Evolutionary conservation across 2,329 filamentous ascomycete species (phyloP).

Genomic region (Clarireedia homoeocarpa): DNA sequence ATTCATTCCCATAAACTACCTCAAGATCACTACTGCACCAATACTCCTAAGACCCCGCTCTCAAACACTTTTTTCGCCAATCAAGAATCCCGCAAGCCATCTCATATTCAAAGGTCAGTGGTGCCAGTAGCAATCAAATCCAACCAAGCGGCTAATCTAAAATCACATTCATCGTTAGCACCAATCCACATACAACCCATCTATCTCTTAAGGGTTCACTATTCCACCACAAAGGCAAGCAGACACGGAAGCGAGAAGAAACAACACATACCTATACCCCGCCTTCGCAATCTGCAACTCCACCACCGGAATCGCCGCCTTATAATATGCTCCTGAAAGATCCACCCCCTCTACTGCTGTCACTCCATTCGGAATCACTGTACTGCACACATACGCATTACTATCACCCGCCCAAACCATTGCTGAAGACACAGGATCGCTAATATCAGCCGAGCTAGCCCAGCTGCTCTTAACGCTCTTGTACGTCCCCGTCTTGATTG

Average conservation of each 20-base stretch:
- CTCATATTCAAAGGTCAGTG: background rate
- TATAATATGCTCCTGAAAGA: conserved; percentile 52
- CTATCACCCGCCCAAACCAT: conserved; percentile 58
- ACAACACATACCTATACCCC: conserved; percentile 43
- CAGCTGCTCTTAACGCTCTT: conserved; percentile 13
- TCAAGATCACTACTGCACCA: too few species aligned
- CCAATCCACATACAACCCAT: background rate
- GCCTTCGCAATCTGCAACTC: conserved; percentile 60
- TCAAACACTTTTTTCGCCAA: background rate
- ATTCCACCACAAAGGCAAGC: too few species aligned
- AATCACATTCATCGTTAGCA: background rate
- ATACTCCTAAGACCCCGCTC: background rate
- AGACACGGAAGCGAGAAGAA: background rate
- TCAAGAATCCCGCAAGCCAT: background rate
- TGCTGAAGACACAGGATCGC: conserved; percentile 28
- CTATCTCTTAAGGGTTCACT: background rate
- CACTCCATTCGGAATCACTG: conserved; percentile 54
- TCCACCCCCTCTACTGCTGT: conserved; percentile 49
- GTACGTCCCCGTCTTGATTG: conserved; percentile 52
- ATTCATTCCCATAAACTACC: too few species aligned
- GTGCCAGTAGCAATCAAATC: conserved; percentile 44
- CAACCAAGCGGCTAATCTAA: conserved; percentile 54
- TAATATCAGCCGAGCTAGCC: conserved; percentile 15
- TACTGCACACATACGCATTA: conserved; percentile 52
- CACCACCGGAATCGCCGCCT: conserved; percentile 51